A percentile compares a stretch with the other conserved stretches of the same genome.
Conservation (phyloP, 768 basidiomycete species). For the Boletus vinaceobasis region DNA sequence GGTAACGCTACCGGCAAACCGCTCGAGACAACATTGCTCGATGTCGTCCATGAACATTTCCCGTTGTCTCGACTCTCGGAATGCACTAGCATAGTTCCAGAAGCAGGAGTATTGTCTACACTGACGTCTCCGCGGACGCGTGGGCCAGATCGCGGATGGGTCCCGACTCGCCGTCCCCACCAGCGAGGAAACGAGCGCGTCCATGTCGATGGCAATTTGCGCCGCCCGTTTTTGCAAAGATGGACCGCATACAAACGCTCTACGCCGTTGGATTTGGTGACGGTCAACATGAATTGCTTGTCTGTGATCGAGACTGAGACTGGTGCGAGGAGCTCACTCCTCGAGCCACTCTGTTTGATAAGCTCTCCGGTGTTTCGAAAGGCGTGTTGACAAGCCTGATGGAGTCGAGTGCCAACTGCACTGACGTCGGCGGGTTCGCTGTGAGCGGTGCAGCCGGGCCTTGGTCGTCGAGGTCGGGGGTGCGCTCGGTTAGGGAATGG, state of each 20-base stretch:
- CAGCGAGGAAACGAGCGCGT: conserved; percentile 55
- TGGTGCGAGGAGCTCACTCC: conserved; percentile 29
- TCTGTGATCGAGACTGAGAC: conserved; percentile 30
- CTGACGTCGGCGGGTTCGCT: background rate
- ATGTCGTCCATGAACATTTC: conserved; percentile 38
- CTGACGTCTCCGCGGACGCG: conserved; percentile 6
- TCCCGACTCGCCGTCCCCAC: conserved; percentile 40
- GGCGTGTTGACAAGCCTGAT: conserved; percentile 40
- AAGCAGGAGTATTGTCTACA: background rate
- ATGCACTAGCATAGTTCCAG: background rate
- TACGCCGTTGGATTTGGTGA: conserved; percentile 51
- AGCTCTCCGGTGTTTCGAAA: conserved; percentile 47
- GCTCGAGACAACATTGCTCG: conserved; percentile 51
- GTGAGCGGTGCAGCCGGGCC: background rate
- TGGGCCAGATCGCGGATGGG: conserved; percentile 19
- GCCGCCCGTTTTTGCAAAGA: conserved; percentile 47
- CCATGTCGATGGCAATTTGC: conserved; percentile 53
- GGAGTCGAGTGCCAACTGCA: conserved; percentile 33
- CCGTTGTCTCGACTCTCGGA: background rate
- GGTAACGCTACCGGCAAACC: conserved; percentile 47
- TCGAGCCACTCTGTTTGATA: conserved; percentile 38
- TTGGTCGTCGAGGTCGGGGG: conserved; percentile 14
- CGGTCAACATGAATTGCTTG: conserved; percentile 60
- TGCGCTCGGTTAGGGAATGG: background rate
- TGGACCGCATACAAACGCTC: conserved; percentile 47